Base-by-base conservation (phyloP, 1,284 basidiomycete genomes). In the Dichomitus squalens region DNA sequence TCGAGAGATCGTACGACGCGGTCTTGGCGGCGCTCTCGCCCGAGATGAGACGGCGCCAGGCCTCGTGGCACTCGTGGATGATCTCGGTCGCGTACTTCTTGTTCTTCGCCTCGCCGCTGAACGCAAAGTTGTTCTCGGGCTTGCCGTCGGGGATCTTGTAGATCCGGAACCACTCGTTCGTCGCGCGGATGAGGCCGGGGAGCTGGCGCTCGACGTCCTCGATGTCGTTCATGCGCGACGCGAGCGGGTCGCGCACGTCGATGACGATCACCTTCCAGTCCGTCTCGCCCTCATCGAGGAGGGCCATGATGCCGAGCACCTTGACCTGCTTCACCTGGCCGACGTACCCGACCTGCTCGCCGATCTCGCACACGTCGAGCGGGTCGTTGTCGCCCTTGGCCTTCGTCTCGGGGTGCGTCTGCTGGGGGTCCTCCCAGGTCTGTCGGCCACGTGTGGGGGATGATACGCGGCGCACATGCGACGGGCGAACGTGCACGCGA, bases 321-420 rank as follows among this genome's bases (percentile, higher is more conserved):
- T 99, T 99, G 86, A 99, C 97, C 79, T 99, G 97, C 83, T 99
- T 99, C 77, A 99, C 87, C 79, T 99, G 96, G 62, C 97, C 97
- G 63, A 90, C 87, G 78, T 96, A 95, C 65, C 96, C 97, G 69
- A 99, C 93, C 75, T 96, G 94, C 78, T 99, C 97, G 64, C 97
- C 97, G 72, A 99, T 99, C 81, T 99, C 97, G 78, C 97, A 98
- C 63, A 99, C 96, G 77, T 99, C 97, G 67, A 99, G 90, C 63
- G 97, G 97, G 80, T 99, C 97, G 72, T 99, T 98, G 83, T 99
- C 97, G 61, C 97, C 97, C 79, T 92, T 93, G 63, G 97, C 97
- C 79, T 98, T 98, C 72, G 97, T 99, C 83, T 99, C 97, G 57
- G 95, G 84, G 77, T 99, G 96, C 55, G 82, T 82, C 68, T 83